Percentiles rank a stretch among this genome's conserved stretches.
Conservation (phyloP, 495 filamentous ascomycete species). For the Friedmanniomyces simplex region DNA sequence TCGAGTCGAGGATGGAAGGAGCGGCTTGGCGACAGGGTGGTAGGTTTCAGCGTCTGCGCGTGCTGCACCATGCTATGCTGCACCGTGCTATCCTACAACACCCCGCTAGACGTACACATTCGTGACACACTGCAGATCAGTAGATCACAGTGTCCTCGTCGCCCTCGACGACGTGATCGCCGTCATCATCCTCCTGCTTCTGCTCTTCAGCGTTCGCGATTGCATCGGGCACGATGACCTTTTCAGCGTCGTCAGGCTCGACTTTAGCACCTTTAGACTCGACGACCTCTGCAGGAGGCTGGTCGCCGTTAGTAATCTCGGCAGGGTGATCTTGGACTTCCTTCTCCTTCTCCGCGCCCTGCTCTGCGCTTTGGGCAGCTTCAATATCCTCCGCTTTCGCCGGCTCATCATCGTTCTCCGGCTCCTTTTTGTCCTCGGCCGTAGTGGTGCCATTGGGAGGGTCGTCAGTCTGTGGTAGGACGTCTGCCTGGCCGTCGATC, state of each 20-base stretch:
- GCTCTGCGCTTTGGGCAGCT: too few species aligned
- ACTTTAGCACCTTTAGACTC: background rate
- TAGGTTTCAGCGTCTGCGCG: too few species aligned
- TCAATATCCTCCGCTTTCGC: too few species aligned
- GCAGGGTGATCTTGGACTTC: background rate
- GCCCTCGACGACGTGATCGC: constrained; percentile 31
- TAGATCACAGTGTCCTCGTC: constrained; percentile 30
- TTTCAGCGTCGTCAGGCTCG: background rate
- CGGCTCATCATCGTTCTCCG: too few species aligned
- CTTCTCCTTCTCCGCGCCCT: background rate
- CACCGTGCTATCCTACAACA: background rate
- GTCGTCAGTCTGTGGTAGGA: background rate
- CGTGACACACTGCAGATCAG: background rate
- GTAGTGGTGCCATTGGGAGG: too few species aligned
- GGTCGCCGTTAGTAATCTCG: background rate
- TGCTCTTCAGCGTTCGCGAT: background rate
- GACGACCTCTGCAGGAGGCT: background rate
- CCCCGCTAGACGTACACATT: background rate
- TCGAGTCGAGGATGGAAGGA: too few species aligned
- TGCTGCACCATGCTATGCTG: too few species aligned
- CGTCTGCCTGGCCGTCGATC: background rate
- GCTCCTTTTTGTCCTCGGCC: too few species aligned
- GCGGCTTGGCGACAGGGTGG: too few species aligned
- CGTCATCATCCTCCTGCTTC: constrained; percentile 26
- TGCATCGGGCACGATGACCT: background rate